Evolutionary conservation across 2,329 filamentous ascomycete genomes (phyloP), one percentile per base, ranked within the genome.

Genomic region (Fonsecaea nubica): DNA sequence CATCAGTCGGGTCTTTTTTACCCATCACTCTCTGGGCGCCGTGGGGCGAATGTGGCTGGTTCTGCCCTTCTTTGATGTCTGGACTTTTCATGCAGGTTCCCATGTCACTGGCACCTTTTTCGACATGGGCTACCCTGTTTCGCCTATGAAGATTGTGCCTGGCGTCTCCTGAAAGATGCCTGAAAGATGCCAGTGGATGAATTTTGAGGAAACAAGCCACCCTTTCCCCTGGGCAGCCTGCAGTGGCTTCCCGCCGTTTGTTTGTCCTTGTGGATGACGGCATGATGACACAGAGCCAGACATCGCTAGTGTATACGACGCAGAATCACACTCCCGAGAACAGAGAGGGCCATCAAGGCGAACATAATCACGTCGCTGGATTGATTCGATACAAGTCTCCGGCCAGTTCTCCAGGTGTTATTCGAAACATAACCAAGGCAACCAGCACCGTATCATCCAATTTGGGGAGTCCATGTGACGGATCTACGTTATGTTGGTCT

Each of bases 151-250:
- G 38, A 59, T 13, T 36, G 57, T 9, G 12, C 42, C 15, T n/a
- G 13, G 25, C 10, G 40, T 15, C 40, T 48, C 57, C 57, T 33
- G 36, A 59, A n/a, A 25, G 42, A 33, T n/a, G 40, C 57, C 57
- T 33, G 36, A 59, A n/a, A 25, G 42, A 33, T n/a, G 40, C 18
- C 57, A 32, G 30, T 33, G 57, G 57, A 18, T 50, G 57, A 48
- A 48, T 13, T 40, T 59, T 50, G 57, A 35, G 57, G 25, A 59
- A 25, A 38, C 38, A 50, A 50, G 45, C 45, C 52, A 55, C 30
- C 5, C 52, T 55, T 55, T n/a, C 25, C 25, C 30, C 35, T 55
- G 52, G 40, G 45, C 45, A 25, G 45, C 45, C 25, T 50, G 45
- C 45, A 25, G 18, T 9, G 42, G 13, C 15, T 25, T n/a, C n/a